Evolutionary conservation across 805 yeast species (phyloP), one percentile per base, ranked within the genome.

Genomic region (Zygoascus bituminiphila): DNA sequence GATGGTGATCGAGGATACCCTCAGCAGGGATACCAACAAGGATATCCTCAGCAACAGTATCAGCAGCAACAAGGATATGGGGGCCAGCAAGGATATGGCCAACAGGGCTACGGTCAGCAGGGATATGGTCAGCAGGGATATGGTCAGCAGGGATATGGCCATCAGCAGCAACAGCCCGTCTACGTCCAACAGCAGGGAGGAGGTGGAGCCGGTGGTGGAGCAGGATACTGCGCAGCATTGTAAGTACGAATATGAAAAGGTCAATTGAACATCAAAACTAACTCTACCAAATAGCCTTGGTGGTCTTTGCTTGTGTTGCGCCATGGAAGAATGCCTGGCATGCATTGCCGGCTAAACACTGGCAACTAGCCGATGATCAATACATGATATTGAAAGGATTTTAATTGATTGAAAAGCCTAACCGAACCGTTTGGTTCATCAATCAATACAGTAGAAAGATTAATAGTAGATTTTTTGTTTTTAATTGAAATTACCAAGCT

Each of bases 121-220:
- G 54, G 57, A 25, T 56, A 56, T 44, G 51, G 52, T 8, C 64
- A 57, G 25, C 62, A 53, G 22, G 39, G 39, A 8, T 24, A 21
- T 29, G 39, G 39, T 17, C 50, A 52, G 22, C 50, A 50, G 44
- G 41, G 54, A 33, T 51, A 53, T 46, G 56, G 57, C 47, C 55
- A 57, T 41, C 50, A 47, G 25, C 67, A 64, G 56, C 67, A 59
- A 51, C 67, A 62, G 60, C 67, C 67, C 8, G 62, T 62, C 19
- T 64, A 65, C 47, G 67, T 61, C 10, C 67, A 63, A 50, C 61
- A 58, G 51, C 62, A 57, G 49, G 62, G 54, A 39, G 62, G 45
- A 21, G 46, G 50, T 17, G 44, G 51, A 2, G 7, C 4, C 33
- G 55, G 58, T 42, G 42, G 46, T 35, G 59, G 57, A 19, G 15